These are phyloP conservation scores for Simmondsia chinensis DNA, from an alignment of 148 eudicot species.

Conservation along the genomic window DNA sequence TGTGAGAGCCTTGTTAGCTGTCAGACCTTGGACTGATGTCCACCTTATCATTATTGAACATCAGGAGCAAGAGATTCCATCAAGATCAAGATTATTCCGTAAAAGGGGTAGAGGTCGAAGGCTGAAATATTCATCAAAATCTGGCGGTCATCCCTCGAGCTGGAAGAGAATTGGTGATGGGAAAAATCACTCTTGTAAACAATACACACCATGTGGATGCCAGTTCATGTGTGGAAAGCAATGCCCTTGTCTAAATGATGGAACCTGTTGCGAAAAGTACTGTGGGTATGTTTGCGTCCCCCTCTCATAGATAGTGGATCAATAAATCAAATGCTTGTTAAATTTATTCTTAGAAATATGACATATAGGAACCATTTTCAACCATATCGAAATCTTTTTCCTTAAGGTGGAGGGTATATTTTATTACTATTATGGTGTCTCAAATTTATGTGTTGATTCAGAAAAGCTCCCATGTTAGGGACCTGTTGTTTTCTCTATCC, in stretches of 20 bases:
- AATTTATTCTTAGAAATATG: no score
- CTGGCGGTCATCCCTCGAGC: constrained; percentile 73
- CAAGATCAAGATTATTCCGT: constrained; percentile 58
- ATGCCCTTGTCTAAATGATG: constrained; percentile 68
- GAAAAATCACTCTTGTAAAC: constrained; percentile 48
- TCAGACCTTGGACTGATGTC: background rate
- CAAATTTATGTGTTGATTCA: no score
- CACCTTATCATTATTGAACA: background rate
- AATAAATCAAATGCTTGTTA: background rate
- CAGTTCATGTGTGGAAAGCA: constrained; percentile 70
- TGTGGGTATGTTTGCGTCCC: constrained; percentile 74
- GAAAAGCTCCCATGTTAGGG: no score
- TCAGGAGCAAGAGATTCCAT: constrained; percentile 42
- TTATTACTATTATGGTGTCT: no score
- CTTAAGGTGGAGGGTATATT: no score
- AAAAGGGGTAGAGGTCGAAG: constrained; percentile 67
- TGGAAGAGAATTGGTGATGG: constrained; percentile 73
- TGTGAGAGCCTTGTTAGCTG: constrained; percentile 1
- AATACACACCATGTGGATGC: constrained; percentile 79
- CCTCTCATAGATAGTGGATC: background rate
- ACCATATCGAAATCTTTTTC: no score
- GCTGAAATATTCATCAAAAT: constrained; percentile 73
- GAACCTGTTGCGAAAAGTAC: constrained; percentile 90
- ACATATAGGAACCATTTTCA: no score
- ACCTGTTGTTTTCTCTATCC: no score